These are phyloP conservation scores for Globisporangium polare DNA, from an alignment of 352 stramenopile species.

Conservation along the genomic window DNA sequence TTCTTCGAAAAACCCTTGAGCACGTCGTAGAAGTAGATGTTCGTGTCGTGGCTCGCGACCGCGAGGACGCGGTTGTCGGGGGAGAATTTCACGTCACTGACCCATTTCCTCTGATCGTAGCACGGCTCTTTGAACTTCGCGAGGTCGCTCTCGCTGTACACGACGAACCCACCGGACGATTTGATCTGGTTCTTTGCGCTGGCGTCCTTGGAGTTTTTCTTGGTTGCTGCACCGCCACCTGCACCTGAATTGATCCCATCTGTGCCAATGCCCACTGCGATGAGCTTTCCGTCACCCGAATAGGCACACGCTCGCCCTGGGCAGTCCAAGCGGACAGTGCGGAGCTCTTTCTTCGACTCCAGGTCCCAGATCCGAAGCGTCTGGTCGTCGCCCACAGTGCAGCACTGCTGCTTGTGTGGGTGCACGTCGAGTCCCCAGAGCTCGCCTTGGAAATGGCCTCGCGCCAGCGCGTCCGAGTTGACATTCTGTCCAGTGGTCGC, in stretches of 20 bases:
- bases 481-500: conserved; percentile 38
- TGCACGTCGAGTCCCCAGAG: conserved; percentile 78
- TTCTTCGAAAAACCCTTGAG: conserved; percentile 65
- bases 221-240: not conserved
- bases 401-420: conserved; percentile 58
- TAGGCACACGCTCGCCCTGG: conserved; percentile 76
- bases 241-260: conserved; percentile 20
- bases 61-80: conserved; percentile 52
- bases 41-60: conserved; percentile 68
- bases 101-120: conserved; percentile 61
- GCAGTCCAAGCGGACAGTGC: conserved; percentile 32
- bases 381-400: conserved; percentile 79
- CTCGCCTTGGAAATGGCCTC: conserved; percentile 74
- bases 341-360: conserved; percentile 32
- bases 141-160: conserved; percentile 53
- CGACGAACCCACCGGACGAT: conserved; percentile 43
- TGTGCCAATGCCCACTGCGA: conserved; percentile 82
- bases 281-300: conserved; percentile 82
- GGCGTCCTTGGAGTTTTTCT: conserved; percentile 7
- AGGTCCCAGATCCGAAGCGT: conserved; percentile 84
- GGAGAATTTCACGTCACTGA: conserved; percentile 73
- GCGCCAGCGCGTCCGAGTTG: conserved; percentile 43
- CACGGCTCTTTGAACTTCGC: conserved; percentile 39
- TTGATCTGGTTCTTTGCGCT: conserved; percentile 22
- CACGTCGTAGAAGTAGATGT: conserved; percentile 74